These are phyloP conservation scores for Coniochaeta pulveracea DNA, from an alignment of 2,329 filamentous ascomycete genomes.

Conservation along the genomic window DNA sequence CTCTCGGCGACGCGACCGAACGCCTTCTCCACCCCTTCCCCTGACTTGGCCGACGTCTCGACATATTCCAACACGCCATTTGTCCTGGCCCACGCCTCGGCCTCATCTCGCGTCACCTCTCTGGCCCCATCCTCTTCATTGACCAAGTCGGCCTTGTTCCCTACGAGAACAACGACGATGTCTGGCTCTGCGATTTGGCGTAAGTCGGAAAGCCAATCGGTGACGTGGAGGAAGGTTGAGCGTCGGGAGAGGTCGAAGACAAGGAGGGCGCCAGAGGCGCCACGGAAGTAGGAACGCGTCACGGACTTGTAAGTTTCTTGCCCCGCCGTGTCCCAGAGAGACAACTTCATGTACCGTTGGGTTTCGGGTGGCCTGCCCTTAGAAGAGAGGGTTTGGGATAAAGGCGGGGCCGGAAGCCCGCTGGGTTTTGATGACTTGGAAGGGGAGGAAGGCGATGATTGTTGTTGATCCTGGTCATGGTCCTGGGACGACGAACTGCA, in stretches of 20 bases:
- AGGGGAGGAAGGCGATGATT: neutral
- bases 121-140: constrained; percentile 39
- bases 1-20: constrained; percentile 89
- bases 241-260: constrained; percentile 91
- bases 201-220: constrained; percentile 88
- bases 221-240: constrained; percentile 77
- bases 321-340: constrained; percentile 90
- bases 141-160: constrained; percentile 86
- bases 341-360: constrained; percentile 82
- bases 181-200: constrained; percentile 91
- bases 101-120: constrained; percentile 73
- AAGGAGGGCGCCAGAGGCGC: constrained; percentile 59
- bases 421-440: constrained; percentile 6
- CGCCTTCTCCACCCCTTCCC: constrained; percentile 84
- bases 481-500: neutral
- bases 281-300: constrained; percentile 86
- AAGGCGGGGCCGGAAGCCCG: constrained; percentile 44
- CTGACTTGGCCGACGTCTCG: constrained; percentile 92
- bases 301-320: constrained; percentile 98
- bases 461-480: neutral
- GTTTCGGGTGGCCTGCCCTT: constrained; percentile 15
- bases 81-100: constrained; percentile 74
- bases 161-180: constrained; percentile 88
- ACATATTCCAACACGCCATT: constrained; percentile 91
- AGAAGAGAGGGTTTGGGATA: constrained; percentile 22